Percentiles rank a stretch among this genome's conserved stretches.
Evolutionary conservation across 1,284 basidiomycete genomes (phyloP).

Genomic region (Tilletia indica): DNA sequence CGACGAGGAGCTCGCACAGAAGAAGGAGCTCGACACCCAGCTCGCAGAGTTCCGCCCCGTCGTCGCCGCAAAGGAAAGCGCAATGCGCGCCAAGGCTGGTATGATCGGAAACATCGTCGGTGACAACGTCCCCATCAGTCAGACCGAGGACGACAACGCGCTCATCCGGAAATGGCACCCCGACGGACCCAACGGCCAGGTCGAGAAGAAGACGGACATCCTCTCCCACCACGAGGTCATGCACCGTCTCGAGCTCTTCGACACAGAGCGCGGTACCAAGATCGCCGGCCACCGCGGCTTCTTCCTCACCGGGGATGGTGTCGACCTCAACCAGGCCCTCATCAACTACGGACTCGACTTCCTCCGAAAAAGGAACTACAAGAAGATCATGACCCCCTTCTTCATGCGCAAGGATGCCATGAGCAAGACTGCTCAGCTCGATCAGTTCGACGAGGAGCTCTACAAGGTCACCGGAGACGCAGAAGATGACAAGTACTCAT

Average conservation of each 20-base stretch:
- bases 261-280: conserved; percentile 85
- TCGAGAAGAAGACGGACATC: conserved; percentile 66
- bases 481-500: conserved; percentile 98
- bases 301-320: conserved; percentile 90
- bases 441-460: conserved; percentile 96
- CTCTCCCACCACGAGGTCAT: conserved; percentile 96
- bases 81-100: conserved; percentile 76
- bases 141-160: conserved; percentile 92
- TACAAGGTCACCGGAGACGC: conserved; percentile 79
- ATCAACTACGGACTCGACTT: conserved; percentile 95
- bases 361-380: conserved; percentile 76
- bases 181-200: conserved; percentile 66
- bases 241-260: conserved; percentile 87
- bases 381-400: conserved; percentile 95
- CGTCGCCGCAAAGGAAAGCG: conserved; percentile 66
- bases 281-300: conserved; percentile 93
- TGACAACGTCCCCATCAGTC: conserved; percentile 77
- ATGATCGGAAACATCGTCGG: conserved; percentile 91
- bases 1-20: conserved; percentile 76
- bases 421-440: conserved; percentile 94
- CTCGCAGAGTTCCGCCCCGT: conserved; percentile 69
- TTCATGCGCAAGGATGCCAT: conserved; percentile 98
- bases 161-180: conserved; percentile 83
- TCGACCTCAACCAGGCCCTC: conserved; percentile 94
- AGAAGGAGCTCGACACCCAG: conserved; percentile 73